Evolutionary conservation across 2,329 filamentous ascomycete species (phyloP), one percentile per base, ranked within the genome.

Genomic region (Rhinocladiella similis): DNA sequence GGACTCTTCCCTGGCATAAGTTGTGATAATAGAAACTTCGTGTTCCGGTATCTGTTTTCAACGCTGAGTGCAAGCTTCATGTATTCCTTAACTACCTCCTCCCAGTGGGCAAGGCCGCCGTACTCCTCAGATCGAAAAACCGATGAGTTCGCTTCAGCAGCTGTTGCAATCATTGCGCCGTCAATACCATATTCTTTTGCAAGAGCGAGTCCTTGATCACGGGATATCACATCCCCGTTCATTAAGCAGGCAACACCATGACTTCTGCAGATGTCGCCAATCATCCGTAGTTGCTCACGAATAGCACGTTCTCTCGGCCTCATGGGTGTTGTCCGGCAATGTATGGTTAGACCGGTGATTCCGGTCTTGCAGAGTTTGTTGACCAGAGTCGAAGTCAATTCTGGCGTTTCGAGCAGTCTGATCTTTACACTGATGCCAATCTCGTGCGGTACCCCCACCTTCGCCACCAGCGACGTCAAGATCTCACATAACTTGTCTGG

Each of bases 381-480:
- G 13, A 99, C 93, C 14, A 99, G 79, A 1, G 78, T 77, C 65
- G 89, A 86, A 0, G 94, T 99, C 68, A 88, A 77, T 57, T 86
- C 87, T 0, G 88, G 77, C 0, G 87, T 90, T 53, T 91, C 86
- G 1, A 99, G 80, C 22, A 99, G 81, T 47, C 94, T 85, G 56
- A 99, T 99, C 78, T 99, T 99, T 65, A 99, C 94, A 66, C 90
- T 96, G 69, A 99, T 94, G 54, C 93, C 92, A 63, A 99, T 95
- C 62, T 92, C 83, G 65, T 88, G 91, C 36, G 88, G 85, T 16
- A 85, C 83, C 2, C 85, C 84, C 25, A 97, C 88, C 62, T 93
- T 83, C 56, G 83, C 79, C 2, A 97, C 92, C 9, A 99, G 79
- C 0, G 90, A 86, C 59, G 88, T 86, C 6, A 99, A 80, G 62